Conservation (phyloP, 257 asterid genomes). For the Solanum chiquidenum region DNA sequence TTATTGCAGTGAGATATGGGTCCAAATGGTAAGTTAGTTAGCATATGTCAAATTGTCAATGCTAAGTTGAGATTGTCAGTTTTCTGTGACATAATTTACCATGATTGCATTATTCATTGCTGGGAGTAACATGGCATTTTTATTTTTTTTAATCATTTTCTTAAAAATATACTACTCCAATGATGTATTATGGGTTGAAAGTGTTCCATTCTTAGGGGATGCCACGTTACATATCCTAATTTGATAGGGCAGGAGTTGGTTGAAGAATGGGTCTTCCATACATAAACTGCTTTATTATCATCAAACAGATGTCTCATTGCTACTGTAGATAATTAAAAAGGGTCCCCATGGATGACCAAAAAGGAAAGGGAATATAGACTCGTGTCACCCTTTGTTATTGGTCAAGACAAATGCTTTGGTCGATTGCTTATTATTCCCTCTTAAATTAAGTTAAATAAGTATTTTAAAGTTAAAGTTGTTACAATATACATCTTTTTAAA, state of each 20-base stretch:
- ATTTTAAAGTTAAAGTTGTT: no score
- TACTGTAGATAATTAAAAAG: background rate
- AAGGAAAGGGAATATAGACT: background rate
- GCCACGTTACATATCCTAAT: background rate
- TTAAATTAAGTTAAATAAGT: no score
- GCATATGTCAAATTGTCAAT: background rate
- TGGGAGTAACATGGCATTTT: background rate
- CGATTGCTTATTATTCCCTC: background rate
- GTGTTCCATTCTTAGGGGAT: background rate
- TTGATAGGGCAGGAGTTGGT: background rate
- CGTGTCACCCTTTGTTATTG: background rate
- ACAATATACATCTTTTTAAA: no score
- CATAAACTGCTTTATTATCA: background rate
- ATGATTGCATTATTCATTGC: background rate
- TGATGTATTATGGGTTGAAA: background rate
- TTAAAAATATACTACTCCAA: background rate
- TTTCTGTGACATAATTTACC: background rate
- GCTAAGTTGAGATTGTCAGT: background rate
- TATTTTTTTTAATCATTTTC: background rate
- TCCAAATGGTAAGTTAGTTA: background rate
- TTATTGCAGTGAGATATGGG: background rate
- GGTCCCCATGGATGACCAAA: background rate
- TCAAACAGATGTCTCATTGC: background rate
- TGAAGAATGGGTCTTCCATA: background rate
- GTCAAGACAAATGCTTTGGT: background rate